Evolutionary conservation across 1,139 yeast genomes (phyloP), one percentile per base, ranked within the genome.

Genomic region (Lizanozyma gosingica): DNA sequence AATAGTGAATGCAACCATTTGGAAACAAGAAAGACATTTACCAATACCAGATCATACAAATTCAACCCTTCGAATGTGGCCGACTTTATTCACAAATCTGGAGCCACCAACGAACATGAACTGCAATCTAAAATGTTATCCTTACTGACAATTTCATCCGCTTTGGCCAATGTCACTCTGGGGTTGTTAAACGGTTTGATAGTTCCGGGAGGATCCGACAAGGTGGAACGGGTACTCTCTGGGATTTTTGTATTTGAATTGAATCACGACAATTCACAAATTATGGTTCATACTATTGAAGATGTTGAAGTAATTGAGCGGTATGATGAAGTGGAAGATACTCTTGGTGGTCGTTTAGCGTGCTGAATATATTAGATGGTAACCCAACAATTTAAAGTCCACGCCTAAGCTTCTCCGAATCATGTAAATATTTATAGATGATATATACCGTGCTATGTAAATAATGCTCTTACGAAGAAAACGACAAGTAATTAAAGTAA

Each of bases 231-330:
- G 35, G 71, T 78, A 2, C 56, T 81, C 14, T 71, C 76, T 39
- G 96, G 96, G 1, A 63, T 83, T 6, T 86, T 87, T 55, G 76
- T 85, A 32, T 86, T 86, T 55, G 94, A 84, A 51, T 67, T 87
- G 45, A 77, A 73, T 53, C 66, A 67, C 14, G 66, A 68, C 29
- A 81, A 84, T 57, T 71, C 76, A 40, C 55, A 67, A 45, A 76
- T 87, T 17, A 42, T 69, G 27, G 85, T 80, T n/a, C 92, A 86
- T 55, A 81, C 88, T 1, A 71, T 87, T 37, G 94, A 86, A 48
- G 78, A 84, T 52, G 73, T 87, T 43, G 86, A 84, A 52, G 71
- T 84, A 45, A 62, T 80, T 39, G 83, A 80, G 41, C 56, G 57
- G 38, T 58, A 59, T 33, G 59, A 57, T 45, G 34, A 14, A 42